phyloP scores from a whole-genome alignment of 768 basidiomycete species.

The Lyophyllum shimeji region DNA sequence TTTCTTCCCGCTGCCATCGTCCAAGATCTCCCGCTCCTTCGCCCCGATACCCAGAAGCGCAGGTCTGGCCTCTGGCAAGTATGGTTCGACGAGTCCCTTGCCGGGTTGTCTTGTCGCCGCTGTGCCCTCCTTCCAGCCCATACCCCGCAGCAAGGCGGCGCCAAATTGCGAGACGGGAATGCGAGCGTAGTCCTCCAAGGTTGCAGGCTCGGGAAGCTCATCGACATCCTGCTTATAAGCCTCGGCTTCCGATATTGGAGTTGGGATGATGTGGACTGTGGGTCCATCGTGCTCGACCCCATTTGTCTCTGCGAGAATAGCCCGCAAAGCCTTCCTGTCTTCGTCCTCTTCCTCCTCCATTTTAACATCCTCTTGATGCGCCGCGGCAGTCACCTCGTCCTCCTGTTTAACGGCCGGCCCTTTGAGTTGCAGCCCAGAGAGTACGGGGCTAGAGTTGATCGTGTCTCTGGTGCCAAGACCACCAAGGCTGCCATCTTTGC shows the following conservation, averaged over 20 bases:
- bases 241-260: conserved; percentile 72
- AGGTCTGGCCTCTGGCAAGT: conserved; percentile 79
- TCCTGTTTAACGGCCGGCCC: conserved; percentile 34
- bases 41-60: conserved; percentile 92
- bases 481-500: conserved; percentile 73
- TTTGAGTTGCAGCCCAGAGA: conserved; percentile 63
- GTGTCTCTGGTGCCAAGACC: conserved; percentile 72
- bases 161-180: conserved; percentile 94
- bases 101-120: conserved; percentile 66
- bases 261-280: conserved; percentile 63
- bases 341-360: conserved; percentile 53
- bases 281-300: conserved; percentile 39
- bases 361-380: conserved; percentile 28
- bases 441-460: conserved; percentile 76
- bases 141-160: conserved; percentile 87
- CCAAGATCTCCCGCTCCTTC: conserved; percentile 75
- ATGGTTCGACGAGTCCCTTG: conserved; percentile 70
- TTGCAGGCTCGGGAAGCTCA: conserved; percentile 73
- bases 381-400: conserved; percentile 14
- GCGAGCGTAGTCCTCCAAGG: conserved; percentile 83
- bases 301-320: conserved; percentile 61
- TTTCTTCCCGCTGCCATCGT: conserved; percentile 64
- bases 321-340: conserved; percentile 79
- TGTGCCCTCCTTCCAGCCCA: conserved; percentile 92
- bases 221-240: conserved; percentile 83